Conservation (phyloP, 345 rosid species). For the Rhodamnia rubescens region DNA sequence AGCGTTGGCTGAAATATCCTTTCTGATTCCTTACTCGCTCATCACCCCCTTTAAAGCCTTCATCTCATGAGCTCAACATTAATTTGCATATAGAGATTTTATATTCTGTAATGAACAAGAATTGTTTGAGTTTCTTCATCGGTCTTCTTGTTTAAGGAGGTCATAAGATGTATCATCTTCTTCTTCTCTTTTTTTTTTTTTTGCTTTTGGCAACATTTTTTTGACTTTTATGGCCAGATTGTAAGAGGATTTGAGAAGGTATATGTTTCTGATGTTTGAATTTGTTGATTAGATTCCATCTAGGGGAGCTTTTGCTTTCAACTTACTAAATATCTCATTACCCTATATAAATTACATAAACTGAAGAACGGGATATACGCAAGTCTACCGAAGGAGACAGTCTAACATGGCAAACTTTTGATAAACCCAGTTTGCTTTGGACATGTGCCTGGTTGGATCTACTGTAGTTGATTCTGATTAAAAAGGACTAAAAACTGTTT, state of each 20-base stretch:
- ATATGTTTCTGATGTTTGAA: background rate
- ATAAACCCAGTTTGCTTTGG: background rate
- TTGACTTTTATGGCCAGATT: background rate
- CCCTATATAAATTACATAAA: background rate
- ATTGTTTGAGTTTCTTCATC: background rate
- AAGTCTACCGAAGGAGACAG: background rate
- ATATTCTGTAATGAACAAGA: background rate
- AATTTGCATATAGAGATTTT: background rate
- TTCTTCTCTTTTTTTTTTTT: too few relatives aligned
- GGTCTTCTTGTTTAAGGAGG: background rate
- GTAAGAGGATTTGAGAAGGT: background rate
- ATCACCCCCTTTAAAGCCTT: background rate
- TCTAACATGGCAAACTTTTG: background rate
- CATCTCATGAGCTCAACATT: background rate
- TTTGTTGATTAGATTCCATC: background rate
- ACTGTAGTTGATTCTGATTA: background rate
- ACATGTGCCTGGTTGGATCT: background rate
- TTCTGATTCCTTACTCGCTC: conserved; percentile 3
- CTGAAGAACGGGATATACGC: background rate
- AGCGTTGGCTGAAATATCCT: conserved; percentile 99
- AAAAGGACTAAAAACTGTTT: background rate
- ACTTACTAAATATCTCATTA: background rate
- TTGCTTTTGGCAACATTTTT: background rate
- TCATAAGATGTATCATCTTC: background rate
- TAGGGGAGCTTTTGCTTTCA: background rate